These are phyloP conservation scores for Casaregolazyma lundiana DNA, from an alignment of 1,139 yeast species.

Conservation along the genomic window DNA sequence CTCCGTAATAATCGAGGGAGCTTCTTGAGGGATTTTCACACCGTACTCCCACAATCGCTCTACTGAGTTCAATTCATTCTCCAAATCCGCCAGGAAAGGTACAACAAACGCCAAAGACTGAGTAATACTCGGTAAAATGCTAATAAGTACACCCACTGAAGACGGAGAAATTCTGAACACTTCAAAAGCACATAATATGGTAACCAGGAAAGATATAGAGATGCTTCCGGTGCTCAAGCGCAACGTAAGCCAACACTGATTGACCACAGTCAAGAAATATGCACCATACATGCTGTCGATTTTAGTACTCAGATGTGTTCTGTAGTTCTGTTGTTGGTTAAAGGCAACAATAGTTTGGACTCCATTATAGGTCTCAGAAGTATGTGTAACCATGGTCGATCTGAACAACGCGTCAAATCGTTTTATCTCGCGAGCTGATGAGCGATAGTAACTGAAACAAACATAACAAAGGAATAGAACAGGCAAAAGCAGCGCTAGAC, in stretches of 20 bases:
- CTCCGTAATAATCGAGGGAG: slow-evolving; percentile 31
- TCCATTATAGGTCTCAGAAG: slow-evolving; percentile 69
- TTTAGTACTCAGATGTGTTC: slow-evolving; percentile 41
- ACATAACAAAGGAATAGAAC: slow-evolving; percentile 26
- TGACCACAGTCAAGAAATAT: slow-evolving; percentile 54
- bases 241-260: slow-evolving; percentile 73
- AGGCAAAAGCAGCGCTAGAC: slow-evolving; percentile 25
- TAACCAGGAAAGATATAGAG: slow-evolving; percentile 39
- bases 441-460: slow-evolving; percentile 48
- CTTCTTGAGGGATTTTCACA: slow-evolving; percentile 56
- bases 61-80: slow-evolving; percentile 74
- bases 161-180: slow-evolving; percentile 57
- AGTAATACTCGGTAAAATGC: slow-evolving; percentile 27
- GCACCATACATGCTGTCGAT: slow-evolving; percentile 66
- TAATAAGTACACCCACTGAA: slow-evolving; percentile 58
- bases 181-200: slow-evolving; percentile 53
- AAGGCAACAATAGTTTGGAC: slow-evolving; percentile 63
- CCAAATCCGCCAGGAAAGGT: slow-evolving; percentile 56
- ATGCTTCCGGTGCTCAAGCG: slow-evolving; percentile 51
- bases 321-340: slow-evolving; percentile 42
- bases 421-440: slow-evolving; percentile 70
- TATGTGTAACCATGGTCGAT: slow-evolving; percentile 68
- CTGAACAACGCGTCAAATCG: slow-evolving; percentile 69
- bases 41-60: slow-evolving; percentile 72
- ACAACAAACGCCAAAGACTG: slow-evolving; percentile 28